These are phyloP conservation scores for Plenodomus tracheiphilus DNA, from an alignment of 2,329 filamentous ascomycete genomes.

Conservation along the genomic window DNA sequence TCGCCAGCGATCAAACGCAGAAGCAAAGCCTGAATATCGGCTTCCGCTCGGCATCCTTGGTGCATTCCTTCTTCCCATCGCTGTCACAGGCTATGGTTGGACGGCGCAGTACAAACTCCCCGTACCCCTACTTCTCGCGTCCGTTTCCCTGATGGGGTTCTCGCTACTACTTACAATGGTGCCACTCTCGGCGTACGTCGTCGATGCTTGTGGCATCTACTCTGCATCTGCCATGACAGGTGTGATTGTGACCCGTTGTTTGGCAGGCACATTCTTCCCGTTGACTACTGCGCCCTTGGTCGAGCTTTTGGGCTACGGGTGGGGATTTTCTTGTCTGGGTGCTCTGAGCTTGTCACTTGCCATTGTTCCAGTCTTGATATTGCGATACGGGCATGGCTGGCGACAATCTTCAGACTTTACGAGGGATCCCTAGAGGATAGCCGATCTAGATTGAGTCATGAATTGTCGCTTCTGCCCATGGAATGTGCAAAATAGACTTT, in stretches of 20 bases:
- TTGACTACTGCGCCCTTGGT: constrained; percentile 55
- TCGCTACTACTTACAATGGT: constrained; percentile 53
- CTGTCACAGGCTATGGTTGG: constrained; percentile 57
- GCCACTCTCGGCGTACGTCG: constrained; percentile 59
- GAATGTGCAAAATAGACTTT: no score
- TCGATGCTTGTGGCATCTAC: constrained; percentile 61
- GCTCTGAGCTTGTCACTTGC: constrained; percentile 49
- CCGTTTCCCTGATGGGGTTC: constrained; percentile 52
- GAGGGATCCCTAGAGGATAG: constrained; percentile 15
- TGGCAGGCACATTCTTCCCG: constrained; percentile 62
- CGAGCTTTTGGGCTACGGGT: constrained; percentile 55
- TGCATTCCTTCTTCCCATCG: constrained; percentile 51
- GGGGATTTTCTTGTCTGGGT: constrained; percentile 54
- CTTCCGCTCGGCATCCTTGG: constrained; percentile 58
- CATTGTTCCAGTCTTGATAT: constrained; percentile 56
- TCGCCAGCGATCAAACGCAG: constrained; percentile 45
- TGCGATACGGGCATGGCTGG: constrained; percentile 58
- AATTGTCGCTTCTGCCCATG: neutral
- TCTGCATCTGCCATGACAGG: constrained; percentile 62
- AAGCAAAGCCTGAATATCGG: constrained; percentile 58
- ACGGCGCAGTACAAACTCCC: constrained; percentile 50
- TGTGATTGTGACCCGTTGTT: constrained; percentile 58
- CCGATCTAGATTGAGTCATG: neutral
- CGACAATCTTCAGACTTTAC: constrained; percentile 57
- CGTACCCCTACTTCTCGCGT: constrained; percentile 49